phyloP scores from a whole-genome alignment of 495 filamentous ascomycete species.

The Annulohypoxylon nitens region DNA sequence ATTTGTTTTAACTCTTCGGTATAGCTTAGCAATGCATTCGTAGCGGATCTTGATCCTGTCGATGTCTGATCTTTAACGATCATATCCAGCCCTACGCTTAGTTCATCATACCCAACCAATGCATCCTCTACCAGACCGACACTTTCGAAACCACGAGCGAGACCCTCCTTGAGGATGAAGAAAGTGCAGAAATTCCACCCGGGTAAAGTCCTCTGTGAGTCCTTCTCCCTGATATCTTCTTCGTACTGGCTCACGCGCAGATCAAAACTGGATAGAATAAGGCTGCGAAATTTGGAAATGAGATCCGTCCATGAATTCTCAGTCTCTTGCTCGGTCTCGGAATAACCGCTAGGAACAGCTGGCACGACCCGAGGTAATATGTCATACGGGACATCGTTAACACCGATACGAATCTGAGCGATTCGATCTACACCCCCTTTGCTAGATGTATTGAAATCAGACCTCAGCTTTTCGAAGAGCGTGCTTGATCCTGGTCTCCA shows the following conservation, averaged over 20 bases:
- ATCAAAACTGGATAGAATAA: slow-evolving; percentile 92
- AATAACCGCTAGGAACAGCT: slow-evolving; percentile 67
- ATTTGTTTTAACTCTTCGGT: slow-evolving; percentile 77
- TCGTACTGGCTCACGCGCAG: slow-evolving; percentile 93
- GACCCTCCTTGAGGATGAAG: slow-evolving; percentile 95
- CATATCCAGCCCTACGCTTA: slow-evolving; percentile 84
- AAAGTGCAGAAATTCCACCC: slow-evolving; percentile 99
- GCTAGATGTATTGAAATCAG: slow-evolving; percentile 89
- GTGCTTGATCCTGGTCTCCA: slow-evolving; percentile 85
- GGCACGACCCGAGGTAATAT: slow-evolving; percentile 67
- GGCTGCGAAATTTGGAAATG: slow-evolving; percentile 84
- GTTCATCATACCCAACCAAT: slow-evolving; percentile 90
- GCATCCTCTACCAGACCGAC: slow-evolving; percentile 97
- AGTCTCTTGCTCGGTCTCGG: slow-evolving; percentile 75
- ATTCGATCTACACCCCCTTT: slow-evolving; percentile 84
- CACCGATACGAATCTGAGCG: slow-evolving; percentile 82
- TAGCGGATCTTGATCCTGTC: slow-evolving; percentile 59
- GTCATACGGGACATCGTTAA: slow-evolving; percentile 71
- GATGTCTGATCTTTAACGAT: slow-evolving; percentile 80
- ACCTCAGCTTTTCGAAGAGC: slow-evolving; percentile 88
- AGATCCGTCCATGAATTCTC: slow-evolving; percentile 85
- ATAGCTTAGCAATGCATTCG: slow-evolving; percentile 69
- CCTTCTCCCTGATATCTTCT: slow-evolving; percentile 94
- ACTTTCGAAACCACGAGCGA: slow-evolving; percentile 94
- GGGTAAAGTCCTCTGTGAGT: slow-evolving; percentile 86